phyloP scores from a whole-genome alignment of 345 rosid species.

The Turnera subulata region DNA sequence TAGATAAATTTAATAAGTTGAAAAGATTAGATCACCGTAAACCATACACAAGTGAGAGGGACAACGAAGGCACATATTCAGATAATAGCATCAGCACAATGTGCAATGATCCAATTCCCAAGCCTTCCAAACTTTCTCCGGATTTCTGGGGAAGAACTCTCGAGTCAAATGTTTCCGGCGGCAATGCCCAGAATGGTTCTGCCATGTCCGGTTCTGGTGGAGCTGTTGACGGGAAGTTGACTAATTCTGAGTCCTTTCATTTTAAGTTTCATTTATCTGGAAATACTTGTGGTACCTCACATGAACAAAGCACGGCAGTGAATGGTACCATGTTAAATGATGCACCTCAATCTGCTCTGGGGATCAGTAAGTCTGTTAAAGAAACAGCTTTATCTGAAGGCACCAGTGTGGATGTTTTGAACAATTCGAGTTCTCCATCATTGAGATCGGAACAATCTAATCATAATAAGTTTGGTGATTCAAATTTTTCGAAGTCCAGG shows the following conservation, averaged over 20 bases:
- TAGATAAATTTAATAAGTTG: slow-evolving; percentile 33
- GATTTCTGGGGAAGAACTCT: slow-evolving; percentile 60
- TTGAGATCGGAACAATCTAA: slow-evolving; percentile 20
- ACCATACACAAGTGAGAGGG: slow-evolving; percentile 19
- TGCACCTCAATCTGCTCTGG: slow-evolving; percentile 23
- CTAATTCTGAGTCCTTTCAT: slow-evolving; percentile 33
- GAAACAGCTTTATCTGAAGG: slow-evolving; percentile 24
- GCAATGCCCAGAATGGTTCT: slow-evolving; percentile 21
- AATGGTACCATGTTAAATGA: slow-evolving; percentile 25
- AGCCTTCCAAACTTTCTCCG: slow-evolving; percentile 25
- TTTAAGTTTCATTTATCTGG: slow-evolving; percentile 41
- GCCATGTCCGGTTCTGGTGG: slow-evolving; percentile 20
- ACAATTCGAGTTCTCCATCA: slow-evolving; percentile 18
- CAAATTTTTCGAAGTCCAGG: background rate
- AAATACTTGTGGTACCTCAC: slow-evolving; percentile 12
- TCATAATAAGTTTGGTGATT: slow-evolving; percentile 2
- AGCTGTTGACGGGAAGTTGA: slow-evolving; percentile 19
- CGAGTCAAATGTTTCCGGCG: slow-evolving; percentile 27
- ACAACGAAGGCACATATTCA: slow-evolving; percentile 28
- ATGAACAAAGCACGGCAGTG: slow-evolving; percentile 23
- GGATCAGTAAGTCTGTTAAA: slow-evolving; percentile 15
- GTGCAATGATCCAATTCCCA: slow-evolving; percentile 27
- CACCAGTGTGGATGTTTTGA: slow-evolving; percentile 13
- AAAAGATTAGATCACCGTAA: slow-evolving; percentile 28
- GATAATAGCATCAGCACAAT: slow-evolving; percentile 15